Evolutionary conservation across 2,329 filamentous ascomycete species (phyloP), one percentile per base, ranked within the genome.

Genomic region (Biscogniauxia sp.): DNA sequence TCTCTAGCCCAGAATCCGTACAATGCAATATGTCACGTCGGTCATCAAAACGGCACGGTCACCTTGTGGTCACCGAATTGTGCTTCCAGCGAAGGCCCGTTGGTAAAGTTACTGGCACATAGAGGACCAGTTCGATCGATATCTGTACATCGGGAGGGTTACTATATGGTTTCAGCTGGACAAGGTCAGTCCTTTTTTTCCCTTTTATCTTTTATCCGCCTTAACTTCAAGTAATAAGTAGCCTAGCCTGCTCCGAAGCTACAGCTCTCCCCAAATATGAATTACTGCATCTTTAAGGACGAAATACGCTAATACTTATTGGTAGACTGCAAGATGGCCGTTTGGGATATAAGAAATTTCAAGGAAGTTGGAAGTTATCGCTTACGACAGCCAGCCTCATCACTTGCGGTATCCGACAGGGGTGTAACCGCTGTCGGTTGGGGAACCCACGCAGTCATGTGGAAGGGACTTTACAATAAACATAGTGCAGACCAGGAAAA

Each of bases 31-130:
- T 81, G 97, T 54, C 93, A 98, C 70, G 87, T 93, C 63, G 95
- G 95, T 9, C 94, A 98, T 73, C 93, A 97, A 72, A 98, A 98
- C 72, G 95, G 95, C 60, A 91, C 92, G 2, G 93, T 99, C 41
- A 95, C 92, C 1, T 80, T 99, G 52, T 99, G 95, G 95, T 97
- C 94, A 1, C 95, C 95, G 2, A 99, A 97, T 76, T 90, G 66
- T 53, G 63, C 63, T 11, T 61, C 66, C 17, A 59, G 64, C 88
- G 25, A 85, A 88, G 58, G 90, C 0, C 90, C 95, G 0, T 83
- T 97, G 7, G 94, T 97, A 55, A 98, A 97, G 76, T 84, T 98
- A 45, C 84, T 97, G 45, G 91, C 92, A 15, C 94, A 99, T 77
- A 85, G 87, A 60, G 95, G 95, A 5, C 95, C 95, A 0, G 93